These are phyloP conservation scores for Acacia concinna DNA, from an alignment of 331 rosid species.

Conservation along the genomic window DNA sequence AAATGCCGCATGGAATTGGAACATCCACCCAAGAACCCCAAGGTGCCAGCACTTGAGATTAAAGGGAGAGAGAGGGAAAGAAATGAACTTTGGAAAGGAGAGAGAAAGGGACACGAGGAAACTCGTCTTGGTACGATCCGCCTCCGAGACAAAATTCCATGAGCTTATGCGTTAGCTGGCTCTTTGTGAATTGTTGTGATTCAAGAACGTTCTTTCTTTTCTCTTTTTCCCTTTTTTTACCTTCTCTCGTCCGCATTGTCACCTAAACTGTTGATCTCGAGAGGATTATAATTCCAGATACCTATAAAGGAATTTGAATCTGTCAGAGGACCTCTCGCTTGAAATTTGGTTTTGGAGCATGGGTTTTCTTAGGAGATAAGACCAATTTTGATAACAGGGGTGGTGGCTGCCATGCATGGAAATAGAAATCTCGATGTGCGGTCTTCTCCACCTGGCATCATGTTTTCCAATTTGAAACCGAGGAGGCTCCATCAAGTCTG, in stretches of 20 bases:
- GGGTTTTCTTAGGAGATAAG: slow-evolving; percentile 38
- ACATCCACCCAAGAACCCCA: slow-evolving; percentile 49
- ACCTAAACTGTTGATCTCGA: slow-evolving; percentile 19
- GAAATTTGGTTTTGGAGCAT: slow-evolving; percentile 21
- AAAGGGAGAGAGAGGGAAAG: neutral
- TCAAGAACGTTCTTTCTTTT: neutral
- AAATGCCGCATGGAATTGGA: slow-evolving; percentile 57
- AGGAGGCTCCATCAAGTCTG: slow-evolving; percentile 82
- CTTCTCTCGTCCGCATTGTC: slow-evolving; percentile 26
- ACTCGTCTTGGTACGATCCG: slow-evolving; percentile 45
- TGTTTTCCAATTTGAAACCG: slow-evolving; percentile 42
- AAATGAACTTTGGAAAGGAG: slow-evolving; percentile 21
- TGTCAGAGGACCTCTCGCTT: slow-evolving; percentile 33
- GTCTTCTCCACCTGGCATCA: slow-evolving; percentile 33
- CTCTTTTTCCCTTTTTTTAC: slow-evolving; percentile 3
- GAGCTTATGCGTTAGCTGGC: slow-evolving; percentile 28
- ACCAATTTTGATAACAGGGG: slow-evolving; percentile 30
- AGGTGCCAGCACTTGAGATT: slow-evolving; percentile 55
- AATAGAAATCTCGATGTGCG: slow-evolving; percentile 33
- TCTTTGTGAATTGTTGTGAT: slow-evolving; percentile 41
- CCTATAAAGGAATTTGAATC: slow-evolving; percentile 34
- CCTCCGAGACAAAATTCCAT: slow-evolving; percentile 21
- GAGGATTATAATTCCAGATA: slow-evolving; percentile 17
- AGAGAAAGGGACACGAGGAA: slow-evolving; percentile 31
- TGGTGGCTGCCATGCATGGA: slow-evolving; percentile 35